A percentile compares a stretch with the other conserved stretches of the same genome.
phyloP scores from a whole-genome alignment of 768 basidiomycete species.

The Holtermannia corniformis region DNA sequence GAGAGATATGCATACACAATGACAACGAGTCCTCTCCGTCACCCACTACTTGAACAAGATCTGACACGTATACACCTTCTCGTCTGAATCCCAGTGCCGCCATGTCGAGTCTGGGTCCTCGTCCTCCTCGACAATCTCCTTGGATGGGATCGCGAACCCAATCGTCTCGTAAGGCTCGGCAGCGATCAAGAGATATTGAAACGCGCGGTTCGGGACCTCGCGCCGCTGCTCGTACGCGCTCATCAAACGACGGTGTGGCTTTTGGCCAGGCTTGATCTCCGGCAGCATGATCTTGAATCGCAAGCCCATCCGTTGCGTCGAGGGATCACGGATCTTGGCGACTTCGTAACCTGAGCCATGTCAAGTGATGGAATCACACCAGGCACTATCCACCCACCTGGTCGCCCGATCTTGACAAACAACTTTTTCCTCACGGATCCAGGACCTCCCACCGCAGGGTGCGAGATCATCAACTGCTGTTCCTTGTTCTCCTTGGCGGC shows the following conservation, averaged over 20 bases:
- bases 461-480: conserved; percentile 73
- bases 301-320: conserved; percentile 83
- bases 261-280: conserved; percentile 76
- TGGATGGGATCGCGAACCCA: conserved; percentile 94
- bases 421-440: conserved; percentile 72
- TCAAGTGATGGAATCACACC: not conserved
- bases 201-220: conserved; percentile 89
- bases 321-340: conserved; percentile 83
- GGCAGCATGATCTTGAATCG: conserved; percentile 87
- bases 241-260: conserved; percentile 87
- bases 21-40: too few species aligned
- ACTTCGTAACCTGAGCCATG: conserved; percentile 51
- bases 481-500: conserved; percentile 97
- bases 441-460: conserved; percentile 41
- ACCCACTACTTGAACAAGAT: conserved; percentile 71
- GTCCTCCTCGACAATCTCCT: conserved; percentile 59
- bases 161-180: conserved; percentile 99
- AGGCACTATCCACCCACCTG: conserved; percentile 39
- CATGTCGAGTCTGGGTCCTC: conserved; percentile 85
- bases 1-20: too few species aligned
- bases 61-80: conserved; percentile 95
- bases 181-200: conserved; percentile 95
- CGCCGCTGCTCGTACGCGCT: conserved; percentile 94
- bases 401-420: conserved; percentile 93
- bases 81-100: conserved; percentile 99